These are phyloP conservation scores for Mortierella hygrophila DNA, from an alignment of 192 early-diverging fungal genomes.

Conservation along the genomic window DNA sequence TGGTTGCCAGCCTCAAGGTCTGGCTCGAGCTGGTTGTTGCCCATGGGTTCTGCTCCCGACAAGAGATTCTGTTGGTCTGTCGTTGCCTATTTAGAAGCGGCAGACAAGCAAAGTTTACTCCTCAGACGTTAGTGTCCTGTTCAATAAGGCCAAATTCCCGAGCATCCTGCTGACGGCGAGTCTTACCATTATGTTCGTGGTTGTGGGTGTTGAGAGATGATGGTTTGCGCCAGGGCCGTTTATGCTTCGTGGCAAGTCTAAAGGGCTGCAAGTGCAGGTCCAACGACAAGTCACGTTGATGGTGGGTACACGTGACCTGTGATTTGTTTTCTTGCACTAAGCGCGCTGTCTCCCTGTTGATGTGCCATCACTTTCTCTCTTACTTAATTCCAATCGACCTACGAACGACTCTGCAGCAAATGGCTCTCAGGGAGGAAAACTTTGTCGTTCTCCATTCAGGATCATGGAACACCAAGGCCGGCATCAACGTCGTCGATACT, in stretches of 20 bases:
- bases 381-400: neutral
- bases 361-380: neutral
- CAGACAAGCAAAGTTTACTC: neutral
- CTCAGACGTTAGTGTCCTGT: neutral
- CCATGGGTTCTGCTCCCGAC: conserved; percentile 54
- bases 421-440: conserved; percentile 78
- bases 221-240: neutral
- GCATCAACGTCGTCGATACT: conserved; percentile 81
- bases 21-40: conserved; percentile 52
- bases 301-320: neutral
- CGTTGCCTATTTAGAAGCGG: conserved; percentile 3
- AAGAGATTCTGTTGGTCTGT: conserved; percentile 47
- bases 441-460: conserved; percentile 92
- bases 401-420: neutral
- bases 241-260: neutral
- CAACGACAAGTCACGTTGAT: neutral
- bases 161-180: neutral
- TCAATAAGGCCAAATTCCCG: neutral
- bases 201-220: neutral
- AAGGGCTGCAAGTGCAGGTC: neutral
- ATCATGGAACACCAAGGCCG: conserved; percentile 80
- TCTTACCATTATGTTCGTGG: neutral
- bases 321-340: neutral
- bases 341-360: neutral
- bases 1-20: conserved; percentile 56